Conservation (phyloP, 345 rosid species). For the Turnera subulata region DNA sequence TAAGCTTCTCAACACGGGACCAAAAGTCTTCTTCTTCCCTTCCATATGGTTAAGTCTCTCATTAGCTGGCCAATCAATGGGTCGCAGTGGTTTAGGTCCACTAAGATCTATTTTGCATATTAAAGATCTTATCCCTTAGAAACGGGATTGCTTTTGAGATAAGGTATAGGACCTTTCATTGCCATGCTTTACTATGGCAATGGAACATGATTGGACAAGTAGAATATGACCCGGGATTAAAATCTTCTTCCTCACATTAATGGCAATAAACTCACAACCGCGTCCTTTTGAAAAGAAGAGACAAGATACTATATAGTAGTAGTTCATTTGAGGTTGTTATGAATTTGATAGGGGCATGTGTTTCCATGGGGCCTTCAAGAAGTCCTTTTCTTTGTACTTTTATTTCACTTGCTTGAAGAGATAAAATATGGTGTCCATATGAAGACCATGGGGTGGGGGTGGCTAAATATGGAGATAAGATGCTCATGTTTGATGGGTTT, state of each 20-base stretch:
- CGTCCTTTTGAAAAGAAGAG: neutral
- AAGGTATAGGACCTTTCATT: constrained; percentile 32
- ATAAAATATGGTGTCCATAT: constrained; percentile 6
- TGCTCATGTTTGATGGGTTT: constrained; percentile 16
- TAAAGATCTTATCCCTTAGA: constrained; percentile 38
- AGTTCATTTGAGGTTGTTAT: constrained; percentile 1
- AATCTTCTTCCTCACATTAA: constrained; percentile 3
- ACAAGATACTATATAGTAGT: neutral
- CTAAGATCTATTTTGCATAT: constrained; percentile 7
- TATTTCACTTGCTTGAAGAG: neutral
- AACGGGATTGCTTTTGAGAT: constrained; percentile 24
- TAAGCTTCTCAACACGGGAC: neutral
- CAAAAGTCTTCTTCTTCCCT: neutral
- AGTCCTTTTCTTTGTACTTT: neutral
- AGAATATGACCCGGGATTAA: constrained; percentile 19
- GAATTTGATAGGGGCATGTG: constrained; percentile 12
- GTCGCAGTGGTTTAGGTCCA: constrained; percentile 26
- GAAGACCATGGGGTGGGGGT: constrained; percentile 23
- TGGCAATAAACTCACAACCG: neutral
- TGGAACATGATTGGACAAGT: constrained; percentile 32
- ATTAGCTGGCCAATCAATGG: constrained; percentile 20
- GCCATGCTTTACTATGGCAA: constrained; percentile 46
- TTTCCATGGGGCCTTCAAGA: constrained; percentile 14
- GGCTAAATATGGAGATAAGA: constrained; percentile 28
- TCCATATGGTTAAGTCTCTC: neutral